phyloP scores from a whole-genome alignment of 768 basidiomycete genomes.

The Rhodocollybia butyracea region DNA sequence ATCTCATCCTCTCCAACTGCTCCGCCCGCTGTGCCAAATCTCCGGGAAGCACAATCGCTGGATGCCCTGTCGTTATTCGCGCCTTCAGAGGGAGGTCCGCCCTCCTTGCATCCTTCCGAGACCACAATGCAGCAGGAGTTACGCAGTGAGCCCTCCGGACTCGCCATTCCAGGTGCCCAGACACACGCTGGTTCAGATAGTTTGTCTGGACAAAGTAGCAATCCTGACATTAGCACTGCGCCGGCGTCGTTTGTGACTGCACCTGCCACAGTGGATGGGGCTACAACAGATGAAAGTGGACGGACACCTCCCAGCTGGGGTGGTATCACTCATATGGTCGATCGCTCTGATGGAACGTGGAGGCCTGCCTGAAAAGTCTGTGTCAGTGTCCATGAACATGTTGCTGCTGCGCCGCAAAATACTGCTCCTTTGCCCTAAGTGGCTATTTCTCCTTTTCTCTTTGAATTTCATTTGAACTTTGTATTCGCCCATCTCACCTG shows the following conservation, averaged over 20 bases:
- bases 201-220: constrained; percentile 32
- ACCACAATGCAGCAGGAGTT: constrained; percentile 10
- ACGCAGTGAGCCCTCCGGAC: constrained; percentile 15
- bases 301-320: constrained; percentile 48
- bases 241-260: constrained; percentile 67
- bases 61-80: constrained; percentile 1
- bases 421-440: too few relatives aligned
- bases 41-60: constrained; percentile 8
- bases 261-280: constrained; percentile 53
- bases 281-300: constrained; percentile 49
- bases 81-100: neutral
- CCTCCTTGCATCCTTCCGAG: constrained; percentile 17
- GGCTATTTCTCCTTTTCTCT: too few relatives aligned
- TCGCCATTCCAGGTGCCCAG: constrained; percentile 20
- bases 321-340: constrained; percentile 38
- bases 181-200: constrained; percentile 8
- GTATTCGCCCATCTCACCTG: neutral
- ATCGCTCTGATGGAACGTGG: constrained; percentile 35
- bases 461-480: constrained; percentile 8
- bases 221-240: constrained; percentile 66
- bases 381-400: neutral
- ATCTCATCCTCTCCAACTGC: neutral
- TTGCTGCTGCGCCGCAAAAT: neutral
- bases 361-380: constrained; percentile 30
- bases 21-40: neutral